Base-by-base conservation (phyloP, 108 stramenopile species). In the Epipyxis sp. region DNA sequence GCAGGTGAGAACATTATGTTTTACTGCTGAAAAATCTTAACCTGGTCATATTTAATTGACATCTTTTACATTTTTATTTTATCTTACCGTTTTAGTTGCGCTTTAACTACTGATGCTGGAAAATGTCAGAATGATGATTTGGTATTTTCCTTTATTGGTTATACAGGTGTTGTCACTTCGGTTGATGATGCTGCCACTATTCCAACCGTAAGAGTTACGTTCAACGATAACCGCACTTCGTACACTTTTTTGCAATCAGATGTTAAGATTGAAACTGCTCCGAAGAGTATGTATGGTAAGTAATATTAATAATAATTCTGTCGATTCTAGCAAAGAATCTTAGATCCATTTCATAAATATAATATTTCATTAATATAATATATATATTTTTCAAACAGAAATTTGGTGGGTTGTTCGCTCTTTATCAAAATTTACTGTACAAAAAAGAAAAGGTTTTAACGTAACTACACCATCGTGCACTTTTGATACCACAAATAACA, bases 401-500 rank as follows among this genome's bases (percentile, higher is more conserved):
- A 43, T 91, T 13, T 90, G 88, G 89, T 90, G 78, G 77, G 89
- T 90, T 0, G 80, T 87, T 42, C 59, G 82, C 40, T 90, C 88
- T 30, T 78, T 79, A 39, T 83, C 82, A 77, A 86, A 88, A 42
- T 86, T 82, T 65, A 76, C 86, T 40, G 78, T 91, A 27, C 85
- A 91, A 68, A 88, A 90, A 74, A 82, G 80, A 72, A 91, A 91
- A 54, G 86, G 87, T 0, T 88, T 90, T 44, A 76, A 83, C 32
- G 90, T 90, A 1, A 83, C 90, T 10, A 84, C 76, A 45, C 91
- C 91, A 44, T 78, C 84, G n/a, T 91, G 91, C 80, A 90, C 90
- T 0, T 91, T 87, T 79, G 91, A 91, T 83, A 59, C 76, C 6
- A 79, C 85, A 44, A 91, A 91, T 43, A 81, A 87, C 44, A 81